These are phyloP conservation scores for Stemphylium lycopersici DNA, from an alignment of 2,329 filamentous ascomycete genomes.

Conservation along the genomic window DNA sequence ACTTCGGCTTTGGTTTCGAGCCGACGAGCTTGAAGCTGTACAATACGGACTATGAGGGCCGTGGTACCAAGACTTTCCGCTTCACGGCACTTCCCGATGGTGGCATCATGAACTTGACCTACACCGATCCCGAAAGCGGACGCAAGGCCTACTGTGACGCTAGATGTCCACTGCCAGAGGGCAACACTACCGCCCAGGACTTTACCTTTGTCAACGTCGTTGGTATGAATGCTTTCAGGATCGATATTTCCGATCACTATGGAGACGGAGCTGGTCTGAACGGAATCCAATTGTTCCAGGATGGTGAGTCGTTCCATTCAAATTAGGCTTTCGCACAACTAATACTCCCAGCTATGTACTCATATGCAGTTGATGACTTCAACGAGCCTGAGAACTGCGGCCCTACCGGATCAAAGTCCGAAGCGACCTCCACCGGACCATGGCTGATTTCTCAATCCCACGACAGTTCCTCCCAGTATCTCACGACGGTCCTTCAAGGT, in stretches of 20 bases:
- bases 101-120: slow-evolving; percentile 96
- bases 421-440: slow-evolving; percentile 71
- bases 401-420: slow-evolving; percentile 61
- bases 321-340: not conserved
- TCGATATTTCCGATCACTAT: slow-evolving; percentile 88
- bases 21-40: slow-evolving; percentile 87
- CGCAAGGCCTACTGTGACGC: slow-evolving; percentile 75
- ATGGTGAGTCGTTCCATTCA: slow-evolving; percentile 52
- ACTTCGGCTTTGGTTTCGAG: slow-evolving; percentile 81
- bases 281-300: slow-evolving; percentile 84
- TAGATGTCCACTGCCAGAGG: slow-evolving; percentile 78
- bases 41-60: slow-evolving; percentile 83
- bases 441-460: slow-evolving; percentile 75
- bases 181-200: slow-evolving; percentile 78
- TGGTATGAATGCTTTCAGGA: slow-evolving; percentile 83
- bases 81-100: slow-evolving; percentile 84
- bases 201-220: slow-evolving; percentile 93
- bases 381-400: slow-evolving; percentile 85
- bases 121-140: slow-evolving; percentile 73
- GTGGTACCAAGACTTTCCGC: slow-evolving; percentile 86
- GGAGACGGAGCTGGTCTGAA: slow-evolving; percentile 82
- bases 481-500: slow-evolving; percentile 69
- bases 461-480: slow-evolving; percentile 75
- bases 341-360: slow-evolving; percentile 66
- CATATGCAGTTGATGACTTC: slow-evolving; percentile 84